Base-by-base conservation (phyloP, 2,329 filamentous ascomycete genomes). In the Emmonsia crescens region DNA sequence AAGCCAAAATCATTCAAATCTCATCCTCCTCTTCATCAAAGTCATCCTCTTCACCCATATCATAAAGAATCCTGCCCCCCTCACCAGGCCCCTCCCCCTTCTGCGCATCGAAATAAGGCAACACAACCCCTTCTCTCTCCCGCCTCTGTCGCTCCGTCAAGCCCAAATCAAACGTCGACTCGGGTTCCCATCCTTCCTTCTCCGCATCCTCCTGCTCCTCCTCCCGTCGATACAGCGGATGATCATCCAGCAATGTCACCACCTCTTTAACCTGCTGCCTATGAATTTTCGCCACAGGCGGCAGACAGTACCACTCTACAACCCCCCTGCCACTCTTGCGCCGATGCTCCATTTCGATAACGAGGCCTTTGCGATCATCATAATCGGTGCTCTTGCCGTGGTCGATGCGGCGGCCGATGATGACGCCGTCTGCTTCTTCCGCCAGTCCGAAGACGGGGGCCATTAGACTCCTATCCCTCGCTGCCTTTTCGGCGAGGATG, bases 61-160 rank as follows among this genome's bases (percentile, higher is more conserved):
- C 93, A 73, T 99, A 99, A 70, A 99, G 72, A 66, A 99, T 99
- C 64, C 93, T 83, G 0, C 94, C 94, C 4, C 94, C 93, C 69
- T 96, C 91, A 0, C 92, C 92, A 0, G 84, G 78, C 4, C 82
- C 83, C 62, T 79, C 74, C 16, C 74, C 88, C 60, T 85, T 89
- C 80, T 99, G 94, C 29, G 94, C 94, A 78, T 99, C 94, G 75
- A 95, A 96, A 73, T 99, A 97, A 19, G 94, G 94, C 74, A 97
- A 73, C 48, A 97, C 89, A 9, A 99, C 89, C 0, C 89, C 89
- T 69, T 96, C 93, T 31, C 94, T 80, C 58, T 96, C 93, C 66
- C 82, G 81, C 68, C 89, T 83, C 77, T 99, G 94, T 78, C 94
- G 91, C 63, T 96, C 93, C 21, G 93, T 97, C 63, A 99, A 77